Evolutionary conservation across 768 basidiomycete species (phyloP).

Genomic region (Suillus tomentosus): DNA sequence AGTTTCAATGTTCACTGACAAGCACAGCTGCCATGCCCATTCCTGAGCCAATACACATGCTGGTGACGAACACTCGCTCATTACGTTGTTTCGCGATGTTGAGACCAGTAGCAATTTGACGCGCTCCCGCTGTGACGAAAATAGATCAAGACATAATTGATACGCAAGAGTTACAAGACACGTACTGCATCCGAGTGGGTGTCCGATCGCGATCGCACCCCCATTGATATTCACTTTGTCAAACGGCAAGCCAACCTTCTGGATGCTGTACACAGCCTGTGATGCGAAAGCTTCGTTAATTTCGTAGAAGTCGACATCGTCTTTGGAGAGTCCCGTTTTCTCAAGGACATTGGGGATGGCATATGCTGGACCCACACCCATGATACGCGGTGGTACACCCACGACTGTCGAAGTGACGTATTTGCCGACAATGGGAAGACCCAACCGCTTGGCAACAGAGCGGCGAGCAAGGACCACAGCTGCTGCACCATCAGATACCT

Average conservation of each 20-base stretch:
- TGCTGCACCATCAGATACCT: constrained; percentile 91
- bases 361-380: constrained; percentile 90
- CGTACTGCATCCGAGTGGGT: constrained; percentile 84
- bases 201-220: constrained; percentile 88
- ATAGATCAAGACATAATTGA: constrained; percentile 4
- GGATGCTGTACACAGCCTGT: constrained; percentile 73
- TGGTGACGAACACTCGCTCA: constrained; percentile 79
- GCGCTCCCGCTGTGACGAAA: constrained; percentile 61
- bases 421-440: constrained; percentile 87
- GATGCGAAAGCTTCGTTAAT: constrained; percentile 92
- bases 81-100: constrained; percentile 78
- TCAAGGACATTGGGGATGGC: constrained; percentile 80
- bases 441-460: constrained; percentile 76
- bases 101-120: constrained; percentile 86
- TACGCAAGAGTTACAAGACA: constrained; percentile 24
- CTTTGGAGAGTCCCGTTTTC: constrained; percentile 59
- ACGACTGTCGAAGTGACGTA: constrained; percentile 69
- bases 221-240: constrained; percentile 87
- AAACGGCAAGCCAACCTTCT: constrained; percentile 67
- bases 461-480: constrained; percentile 85
- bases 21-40: constrained; percentile 92
- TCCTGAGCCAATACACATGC: constrained; percentile 89
- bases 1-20: constrained; percentile 74
- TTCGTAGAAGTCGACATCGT: constrained; percentile 89
- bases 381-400: constrained; percentile 85